These are phyloP conservation scores for Dichotomopilus funicola DNA, from an alignment of 2,329 filamentous ascomycete genomes.

Conservation along the genomic window DNA sequence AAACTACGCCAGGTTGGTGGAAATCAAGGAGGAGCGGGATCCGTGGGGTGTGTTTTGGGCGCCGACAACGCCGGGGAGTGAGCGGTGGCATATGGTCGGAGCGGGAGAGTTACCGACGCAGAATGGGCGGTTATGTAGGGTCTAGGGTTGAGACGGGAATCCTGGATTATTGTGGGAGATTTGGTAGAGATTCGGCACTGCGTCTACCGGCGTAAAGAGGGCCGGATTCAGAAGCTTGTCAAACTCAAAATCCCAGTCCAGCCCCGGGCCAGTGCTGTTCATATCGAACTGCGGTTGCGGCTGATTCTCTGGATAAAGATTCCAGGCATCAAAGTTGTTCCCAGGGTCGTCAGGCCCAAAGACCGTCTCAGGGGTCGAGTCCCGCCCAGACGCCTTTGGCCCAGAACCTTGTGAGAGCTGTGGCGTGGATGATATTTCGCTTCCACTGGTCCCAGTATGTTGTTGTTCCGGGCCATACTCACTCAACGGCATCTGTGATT, in stretches of 20 bases:
- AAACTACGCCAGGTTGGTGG: slow-evolving; percentile 13
- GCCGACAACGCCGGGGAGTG: slow-evolving; percentile 30
- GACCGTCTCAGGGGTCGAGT: neutral
- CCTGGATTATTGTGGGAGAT: neutral
- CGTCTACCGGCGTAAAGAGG: slow-evolving; percentile 2
- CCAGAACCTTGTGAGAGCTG: slow-evolving; percentile 1
- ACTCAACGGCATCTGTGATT: slow-evolving; percentile 20
- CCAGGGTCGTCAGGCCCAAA: neutral
- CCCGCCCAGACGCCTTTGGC: neutral
- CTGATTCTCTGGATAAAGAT: neutral
- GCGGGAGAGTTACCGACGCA: slow-evolving; percentile 30
- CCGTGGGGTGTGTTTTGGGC: slow-evolving; percentile 21
- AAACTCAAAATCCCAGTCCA: slow-evolving; percentile 18
- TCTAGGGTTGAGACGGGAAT: neutral
- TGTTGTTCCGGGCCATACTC: slow-evolving; percentile 18
- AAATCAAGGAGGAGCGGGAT: slow-evolving; percentile 17
- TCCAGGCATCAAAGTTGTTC: neutral
- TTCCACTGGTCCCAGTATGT: neutral
- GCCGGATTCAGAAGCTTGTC: slow-evolving; percentile 14
- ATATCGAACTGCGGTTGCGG: neutral
- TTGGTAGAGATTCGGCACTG: neutral
- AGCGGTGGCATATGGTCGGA: slow-evolving; percentile 34
- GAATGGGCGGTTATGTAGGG: slow-evolving; percentile 22
- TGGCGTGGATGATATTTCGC: slow-evolving; percentile 1
- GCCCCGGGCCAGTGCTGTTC: neutral